Base-by-base conservation (phyloP, 208 protist genomes). In the Ichthyophonus hoferi region DNA sequence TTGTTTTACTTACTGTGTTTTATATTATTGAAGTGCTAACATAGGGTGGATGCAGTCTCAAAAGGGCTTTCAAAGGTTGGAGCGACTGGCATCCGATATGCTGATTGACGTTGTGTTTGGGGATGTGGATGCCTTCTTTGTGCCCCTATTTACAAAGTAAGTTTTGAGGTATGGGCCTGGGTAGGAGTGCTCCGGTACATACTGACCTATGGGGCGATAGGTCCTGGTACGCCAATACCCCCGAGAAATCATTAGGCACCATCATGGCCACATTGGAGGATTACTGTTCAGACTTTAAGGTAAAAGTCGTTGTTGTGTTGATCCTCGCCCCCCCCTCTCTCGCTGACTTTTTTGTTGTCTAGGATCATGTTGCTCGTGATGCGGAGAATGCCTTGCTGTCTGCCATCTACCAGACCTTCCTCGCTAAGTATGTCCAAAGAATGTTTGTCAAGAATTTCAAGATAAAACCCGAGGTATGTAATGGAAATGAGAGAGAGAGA, bases 241-340 rank as follows among this genome's bases (percentile, higher is more conserved):
- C 50, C 50, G 50, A 38, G 0, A 2, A 85, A 34, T 17, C 81
- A 3, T n/a, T 85, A 7, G 35, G n/a, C 81, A 85, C 81, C 2
- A 85, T 85, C 35, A 58, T 85, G 12, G 81, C 39, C 12, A 85
- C 81, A 24, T 35, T 85, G 17, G 81, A 85, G 17, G 81, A 85
- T 58, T 85, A 85, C 39, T 85, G 81, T 0, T 41, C 14, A 14
- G 81, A 85, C 31, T 85, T 85, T 38, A 37, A 85, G 38, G 39
- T 67, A 24, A 7, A n/a, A 24, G 24, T 67, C 50, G 14, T n/a
- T 67, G n/a, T n/a, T n/a, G n/a, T n/a, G n/a, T n/a, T n/a, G n/a
- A n/a, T n/a, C n/a, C n/a, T n/a, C n/a, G n/a, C n/a, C n/a, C n/a
- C n/a, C n/a, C n/a, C n/a, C n/a, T n/a, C n/a, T n/a, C n/a, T n/a